Evolutionary conservation across 495 filamentous ascomycete species (phyloP).

Genomic region (Parmelia sp.): DNA sequence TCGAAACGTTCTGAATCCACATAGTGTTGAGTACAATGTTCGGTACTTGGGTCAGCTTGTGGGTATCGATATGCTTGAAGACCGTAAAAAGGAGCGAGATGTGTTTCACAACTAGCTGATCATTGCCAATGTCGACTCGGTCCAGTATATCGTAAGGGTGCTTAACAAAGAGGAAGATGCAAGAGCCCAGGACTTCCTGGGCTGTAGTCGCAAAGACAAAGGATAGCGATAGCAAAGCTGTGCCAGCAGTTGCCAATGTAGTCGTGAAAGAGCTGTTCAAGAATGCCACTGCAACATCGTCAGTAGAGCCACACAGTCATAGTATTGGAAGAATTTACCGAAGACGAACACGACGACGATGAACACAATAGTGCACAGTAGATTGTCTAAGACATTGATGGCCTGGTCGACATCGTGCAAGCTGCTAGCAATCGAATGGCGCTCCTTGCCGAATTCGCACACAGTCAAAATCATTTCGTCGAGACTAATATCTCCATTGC

Average conservation of each 20-base stretch:
- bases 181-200: conserved; percentile 90
- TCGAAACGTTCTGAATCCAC: conserved; percentile 89
- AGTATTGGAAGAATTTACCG: conserved; percentile 40
- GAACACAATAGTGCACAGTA: conserved; percentile 70
- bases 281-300: conserved; percentile 56
- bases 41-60: conserved; percentile 81
- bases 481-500: conserved; percentile 86
- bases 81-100: conserved; percentile 93
- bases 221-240: conserved; percentile 85
- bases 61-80: conserved; percentile 74
- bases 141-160: conserved; percentile 92
- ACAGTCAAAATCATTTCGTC: conserved; percentile 93
- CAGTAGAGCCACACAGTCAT: conserved; percentile 13
- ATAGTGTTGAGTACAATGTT: conserved; percentile 85
- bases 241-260: conserved; percentile 89
- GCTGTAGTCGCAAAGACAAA: conserved; percentile 89
- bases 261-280: conserved; percentile 77
- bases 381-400: conserved; percentile 78
- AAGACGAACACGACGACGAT: conserved; percentile 82
- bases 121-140: conserved; percentile 72
- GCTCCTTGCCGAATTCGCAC: conserved; percentile 70
- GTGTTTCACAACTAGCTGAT: conserved; percentile 78
- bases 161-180: conserved; percentile 98
- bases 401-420: conserved; percentile 98
- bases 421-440: conserved; percentile 78